Evolutionary conservation across 257 asterid genomes (phyloP).

Genomic region (Nicotiana undulata): DNA sequence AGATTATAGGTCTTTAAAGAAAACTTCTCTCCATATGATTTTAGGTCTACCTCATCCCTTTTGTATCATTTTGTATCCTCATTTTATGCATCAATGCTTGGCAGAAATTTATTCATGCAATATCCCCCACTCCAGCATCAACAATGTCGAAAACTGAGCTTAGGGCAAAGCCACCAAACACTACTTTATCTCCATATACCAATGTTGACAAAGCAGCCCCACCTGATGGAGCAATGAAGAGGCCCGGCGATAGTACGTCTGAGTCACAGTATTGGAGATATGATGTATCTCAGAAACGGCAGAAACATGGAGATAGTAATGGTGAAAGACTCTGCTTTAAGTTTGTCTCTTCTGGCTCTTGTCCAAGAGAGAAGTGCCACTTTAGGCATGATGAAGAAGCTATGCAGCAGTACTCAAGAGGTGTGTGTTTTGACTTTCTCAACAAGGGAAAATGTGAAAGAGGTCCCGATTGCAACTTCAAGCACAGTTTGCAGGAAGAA

Average conservation of each 20-base stretch:
- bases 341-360: slow-evolving; percentile 76
- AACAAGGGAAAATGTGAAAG: slow-evolving; percentile 93
- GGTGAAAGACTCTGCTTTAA: slow-evolving; percentile 75
- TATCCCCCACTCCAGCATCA: slow-evolving; percentile 91
- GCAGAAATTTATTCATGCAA: slow-evolving; percentile 96
- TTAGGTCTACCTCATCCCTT: neutral
- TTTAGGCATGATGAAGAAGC: slow-evolving; percentile 90
- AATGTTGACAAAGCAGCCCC: slow-evolving; percentile 27
- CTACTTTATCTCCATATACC: slow-evolving; percentile 70
- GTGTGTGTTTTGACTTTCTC: slow-evolving; percentile 94
- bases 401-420: slow-evolving; percentile 71
- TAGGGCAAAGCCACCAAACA: slow-evolving; percentile 59
- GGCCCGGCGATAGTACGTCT: slow-evolving; percentile 46
- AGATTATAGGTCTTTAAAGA: neutral
- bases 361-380: slow-evolving; percentile 83
- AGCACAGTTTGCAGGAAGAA: slow-evolving; percentile 74
- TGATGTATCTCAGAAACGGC: slow-evolving; percentile 74
- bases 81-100: neutral
- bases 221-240: slow-evolving; percentile 39
- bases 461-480: slow-evolving; percentile 87
- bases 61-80: neutral
- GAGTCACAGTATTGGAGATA: slow-evolving; percentile 94
- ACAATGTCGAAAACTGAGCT: slow-evolving; percentile 71
- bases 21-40: neutral
- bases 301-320: slow-evolving; percentile 63